Base-by-base conservation (phyloP, 257 asterid species). In the Penstemon newberryi region DNA sequence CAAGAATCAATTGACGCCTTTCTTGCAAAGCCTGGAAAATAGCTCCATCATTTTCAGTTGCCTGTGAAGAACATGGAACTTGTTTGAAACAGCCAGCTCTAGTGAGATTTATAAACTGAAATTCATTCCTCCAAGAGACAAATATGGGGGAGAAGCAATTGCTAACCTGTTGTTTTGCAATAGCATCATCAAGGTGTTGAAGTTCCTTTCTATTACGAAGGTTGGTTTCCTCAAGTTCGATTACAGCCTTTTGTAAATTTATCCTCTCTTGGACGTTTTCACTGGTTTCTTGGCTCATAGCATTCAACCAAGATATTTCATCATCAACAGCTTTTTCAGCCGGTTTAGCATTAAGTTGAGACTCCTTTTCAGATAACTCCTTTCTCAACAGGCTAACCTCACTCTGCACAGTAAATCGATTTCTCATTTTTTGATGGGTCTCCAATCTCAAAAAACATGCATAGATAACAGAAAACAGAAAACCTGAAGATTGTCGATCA, bases 191-290 rank as follows among this genome's bases (percentile, higher is more conserved):
- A 70, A 92, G 95, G 60, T 77, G 88, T 67, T 85, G 91, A 73
- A 92, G 98, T 81, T 92, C 97, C 73, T 75, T 85, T 56, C 92
- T 86, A 70, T 92, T 92, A 15, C 79, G 92, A 75, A 85, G 84
- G 78, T 92, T 92, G 63, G 91, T 92, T 78, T 92, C 98, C 81
- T 92, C 98, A 56, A 92, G 79, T 73, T 92, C 98, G 67, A 86
- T 83, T 58, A 89, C 73, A 64, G 98, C 95, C 91, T 92, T 92
- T 77, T 89, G 98, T 70, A 92, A 82, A 69, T 92, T 92, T 80
- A 92, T 89, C 81, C 97, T 81, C 76, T 92, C 98, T 79, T 86
- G 93, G 80, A 92, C 96, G 79, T 89, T 92, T 83, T 92, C 98
- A 83, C 89, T 85, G 45, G 90, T 89, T 82, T 92, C 98, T 73